These are phyloP conservation scores for Bryoglossum gracile DNA, from an alignment of 495 filamentous ascomycete genomes.

Conservation along the genomic window DNA sequence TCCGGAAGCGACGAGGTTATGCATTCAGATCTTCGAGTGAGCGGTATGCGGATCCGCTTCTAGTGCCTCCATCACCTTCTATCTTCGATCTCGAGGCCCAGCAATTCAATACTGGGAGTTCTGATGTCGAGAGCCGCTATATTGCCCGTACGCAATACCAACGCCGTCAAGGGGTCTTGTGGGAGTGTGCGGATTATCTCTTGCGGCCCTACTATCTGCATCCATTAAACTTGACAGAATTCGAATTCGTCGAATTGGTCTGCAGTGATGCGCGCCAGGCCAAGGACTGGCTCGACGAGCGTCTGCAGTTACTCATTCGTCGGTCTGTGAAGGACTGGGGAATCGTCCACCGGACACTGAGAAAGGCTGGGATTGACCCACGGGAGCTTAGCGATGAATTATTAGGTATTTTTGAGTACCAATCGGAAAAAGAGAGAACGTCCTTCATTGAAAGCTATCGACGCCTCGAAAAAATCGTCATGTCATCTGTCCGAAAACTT, in stretches of 20 bases:
- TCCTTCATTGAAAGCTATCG: conserved; percentile 7
- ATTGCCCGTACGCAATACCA: conserved; percentile 2
- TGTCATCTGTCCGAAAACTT: not conserved
- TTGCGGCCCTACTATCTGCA: conserved; percentile 4
- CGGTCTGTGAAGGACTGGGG: conserved; percentile 4
- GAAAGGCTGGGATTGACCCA: conserved; percentile 5
- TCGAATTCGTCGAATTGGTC: conserved; percentile 9
- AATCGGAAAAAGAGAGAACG: conserved; percentile 1
- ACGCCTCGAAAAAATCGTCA: not conserved
- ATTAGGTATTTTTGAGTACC: conserved; percentile 7
- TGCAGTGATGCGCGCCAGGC: not conserved
- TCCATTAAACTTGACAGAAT: conserved; percentile 2
- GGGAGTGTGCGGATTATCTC: not conserved
- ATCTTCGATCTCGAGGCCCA: too few relatives aligned
- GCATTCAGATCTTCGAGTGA: too few relatives aligned
- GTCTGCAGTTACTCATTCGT: not conserved
- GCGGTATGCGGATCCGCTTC: too few relatives aligned
- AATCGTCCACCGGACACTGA: not conserved
- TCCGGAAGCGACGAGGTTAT: too few relatives aligned
- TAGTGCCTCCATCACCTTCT: too few relatives aligned
- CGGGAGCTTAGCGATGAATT: not conserved
- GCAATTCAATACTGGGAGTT: too few relatives aligned
- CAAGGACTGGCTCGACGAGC: conserved; percentile 1
- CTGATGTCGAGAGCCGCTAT: too few relatives aligned
- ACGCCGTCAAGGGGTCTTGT: not conserved